Base-by-base conservation (phyloP, 768 basidiomycete genomes). In the Leccinum uliginosum region DNA sequence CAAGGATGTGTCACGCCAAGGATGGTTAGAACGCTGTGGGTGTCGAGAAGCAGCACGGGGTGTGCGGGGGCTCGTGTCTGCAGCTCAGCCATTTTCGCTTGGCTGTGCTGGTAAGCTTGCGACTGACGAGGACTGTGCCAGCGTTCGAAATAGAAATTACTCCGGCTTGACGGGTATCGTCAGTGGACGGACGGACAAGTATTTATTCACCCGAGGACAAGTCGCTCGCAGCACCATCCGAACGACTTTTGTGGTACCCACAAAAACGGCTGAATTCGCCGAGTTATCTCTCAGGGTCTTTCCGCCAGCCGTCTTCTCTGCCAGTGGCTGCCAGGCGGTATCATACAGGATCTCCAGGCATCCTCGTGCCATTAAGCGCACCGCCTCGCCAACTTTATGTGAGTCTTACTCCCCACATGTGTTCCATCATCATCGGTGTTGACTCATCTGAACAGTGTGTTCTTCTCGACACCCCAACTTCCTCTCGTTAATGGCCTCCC, bases 151-250 rank as follows among this genome's bases (percentile, higher is more conserved):
- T 51, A 43, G 30, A 23, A 43, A 3, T 24, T 47, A 19, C 17
- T n/a, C 59, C 61, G 64, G 65, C 58, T 57, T n/a, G n/a, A 56
- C 65, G 65, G 62, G 52, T 60, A 63, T 56, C 56, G 46, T 51
- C n/a, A 34, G 57, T 48, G 46, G 29, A 55, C 64, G 48, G 52
- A 34, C 29, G 43, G n/a, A n/a, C 19, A 11, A 17, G 51, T 56
- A 64, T 57, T 55, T 65, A 65, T 57, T 54, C 45, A 19, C 21
- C 19, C 45, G 32, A 15, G 32, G 17, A 24, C 43, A 30, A 17
- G 9, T 12, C 15, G 8, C 24, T 47, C 9, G 9, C 11, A 14
- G 30, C 35, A 26, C 21, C 59, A 35, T 43, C 23, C 29, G 10
- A 26, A 19, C 54, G 32, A 38, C n/a, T 17, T 19, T n/a, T 51